These are phyloP conservation scores for Aspergillus tamarii DNA, from an alignment of 2,329 filamentous ascomycete genomes.

Conservation along the genomic window DNA sequence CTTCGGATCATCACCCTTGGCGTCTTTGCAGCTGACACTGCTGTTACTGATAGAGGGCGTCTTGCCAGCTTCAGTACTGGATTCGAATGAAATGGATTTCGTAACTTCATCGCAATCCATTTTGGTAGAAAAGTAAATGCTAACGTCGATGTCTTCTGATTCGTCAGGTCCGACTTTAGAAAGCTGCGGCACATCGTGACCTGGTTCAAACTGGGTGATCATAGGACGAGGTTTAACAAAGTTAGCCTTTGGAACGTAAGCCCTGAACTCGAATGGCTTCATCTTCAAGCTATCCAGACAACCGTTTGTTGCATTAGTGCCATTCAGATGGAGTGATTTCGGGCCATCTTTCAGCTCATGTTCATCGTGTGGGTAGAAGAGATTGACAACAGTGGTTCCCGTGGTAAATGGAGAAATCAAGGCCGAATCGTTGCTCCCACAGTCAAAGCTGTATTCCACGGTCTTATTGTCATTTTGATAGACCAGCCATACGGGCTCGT, in stretches of 20 bases:
- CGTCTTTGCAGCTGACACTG: constrained; percentile 50
- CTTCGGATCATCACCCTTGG: constrained; percentile 36
- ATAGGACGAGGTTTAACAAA: constrained; percentile 59
- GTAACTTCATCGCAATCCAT: constrained; percentile 65
- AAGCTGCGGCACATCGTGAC: constrained; percentile 61
- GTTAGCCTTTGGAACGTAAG: constrained; percentile 58
- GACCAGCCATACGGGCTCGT: constrained; percentile 51
- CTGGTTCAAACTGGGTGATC: constrained; percentile 63
- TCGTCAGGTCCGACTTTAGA: constrained; percentile 49
- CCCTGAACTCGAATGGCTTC: constrained; percentile 61
- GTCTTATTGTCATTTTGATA: constrained; percentile 53
- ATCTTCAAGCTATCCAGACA: constrained; percentile 59
- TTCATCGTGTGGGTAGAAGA: constrained; percentile 66
- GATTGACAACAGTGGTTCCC: constrained; percentile 61
- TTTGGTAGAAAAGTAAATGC: constrained; percentile 61
- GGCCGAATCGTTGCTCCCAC: constrained; percentile 51
- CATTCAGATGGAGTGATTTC: constrained; percentile 51
- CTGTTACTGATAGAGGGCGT: constrained; percentile 48
- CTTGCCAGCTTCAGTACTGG: constrained; percentile 54
- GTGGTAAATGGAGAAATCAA: constrained; percentile 60
- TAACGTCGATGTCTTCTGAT: constrained; percentile 53
- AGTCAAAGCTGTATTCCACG: constrained; percentile 61
- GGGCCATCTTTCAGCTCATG: constrained; percentile 53
- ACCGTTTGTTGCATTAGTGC: constrained; percentile 54
- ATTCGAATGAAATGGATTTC: constrained; percentile 55